Evolutionary conservation across 148 eudicot species (phyloP).

Genomic region (Fagopyrum tataricum): DNA sequence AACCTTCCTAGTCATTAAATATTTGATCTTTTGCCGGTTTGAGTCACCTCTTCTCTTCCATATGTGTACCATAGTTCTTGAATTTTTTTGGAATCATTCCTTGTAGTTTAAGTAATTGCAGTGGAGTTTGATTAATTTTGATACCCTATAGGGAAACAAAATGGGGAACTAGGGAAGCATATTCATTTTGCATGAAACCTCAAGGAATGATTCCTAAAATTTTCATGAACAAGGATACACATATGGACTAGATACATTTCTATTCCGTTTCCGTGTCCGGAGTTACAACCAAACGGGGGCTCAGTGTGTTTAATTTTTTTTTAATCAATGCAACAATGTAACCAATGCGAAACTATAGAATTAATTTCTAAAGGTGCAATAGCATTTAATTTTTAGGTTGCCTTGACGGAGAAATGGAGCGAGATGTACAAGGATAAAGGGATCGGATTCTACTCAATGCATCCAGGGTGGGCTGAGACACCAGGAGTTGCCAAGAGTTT

Average conservation of each 20-base stretch:
- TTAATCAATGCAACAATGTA: background rate
- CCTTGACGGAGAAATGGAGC: constrained; percentile 92
- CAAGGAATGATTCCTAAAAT: too few relatives aligned
- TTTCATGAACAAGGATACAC: too few relatives aligned
- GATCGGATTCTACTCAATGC: constrained; percentile 79
- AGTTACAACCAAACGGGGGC: too few relatives aligned
- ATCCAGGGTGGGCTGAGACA: constrained; percentile 99
- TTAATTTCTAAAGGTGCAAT: background rate
- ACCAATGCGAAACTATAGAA: background rate
- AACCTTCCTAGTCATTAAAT: background rate
- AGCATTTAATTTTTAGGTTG: constrained; percentile 39
- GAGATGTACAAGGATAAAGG: constrained; percentile 49
- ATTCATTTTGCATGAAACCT: too few relatives aligned
- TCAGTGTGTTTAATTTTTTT: background rate
- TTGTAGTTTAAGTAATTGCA: too few relatives aligned
- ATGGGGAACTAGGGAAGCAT: too few relatives aligned
- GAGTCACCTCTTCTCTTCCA: too few relatives aligned
- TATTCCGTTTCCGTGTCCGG: too few relatives aligned
- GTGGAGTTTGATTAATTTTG: too few relatives aligned
- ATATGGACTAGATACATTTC: too few relatives aligned
- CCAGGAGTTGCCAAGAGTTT: constrained; percentile 79
- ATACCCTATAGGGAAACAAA: too few relatives aligned
- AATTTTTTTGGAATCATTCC: background rate
- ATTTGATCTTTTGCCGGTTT: background rate
- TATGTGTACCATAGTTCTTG: too few relatives aligned